Conservation (phyloP, 1,139 yeast genomes). For the Sugiyamaella xylanicola region DNA sequence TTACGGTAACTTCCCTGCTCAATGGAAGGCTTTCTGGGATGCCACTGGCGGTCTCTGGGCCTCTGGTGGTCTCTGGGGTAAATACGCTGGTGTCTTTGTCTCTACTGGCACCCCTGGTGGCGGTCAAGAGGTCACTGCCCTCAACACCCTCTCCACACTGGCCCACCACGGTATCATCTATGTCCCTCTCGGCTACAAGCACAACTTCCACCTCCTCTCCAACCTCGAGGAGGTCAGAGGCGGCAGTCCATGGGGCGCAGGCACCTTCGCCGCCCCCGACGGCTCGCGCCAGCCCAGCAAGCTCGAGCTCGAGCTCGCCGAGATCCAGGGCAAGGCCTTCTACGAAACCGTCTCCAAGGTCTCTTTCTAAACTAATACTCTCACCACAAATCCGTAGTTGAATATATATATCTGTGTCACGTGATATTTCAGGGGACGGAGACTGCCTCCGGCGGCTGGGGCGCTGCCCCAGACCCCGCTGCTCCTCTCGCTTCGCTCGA, state of each 20-base stretch:
- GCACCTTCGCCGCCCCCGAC: slow-evolving; percentile 74
- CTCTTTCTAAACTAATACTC: too few relatives aligned
- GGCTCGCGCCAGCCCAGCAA: slow-evolving; percentile 75
- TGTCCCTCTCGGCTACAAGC: slow-evolving; percentile 79
- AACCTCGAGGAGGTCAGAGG: slow-evolving; percentile 74
- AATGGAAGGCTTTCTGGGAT: slow-evolving; percentile 81
- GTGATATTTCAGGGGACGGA: too few relatives aligned
- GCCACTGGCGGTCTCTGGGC: slow-evolving; percentile 85
- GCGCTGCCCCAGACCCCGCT: slow-evolving; percentile 2
- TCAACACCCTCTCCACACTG: slow-evolving; percentile 65
- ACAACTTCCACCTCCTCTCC: slow-evolving; percentile 59
- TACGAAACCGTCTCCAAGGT: slow-evolving; percentile 47
- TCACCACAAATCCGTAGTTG: too few relatives aligned
- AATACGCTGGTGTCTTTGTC: slow-evolving; percentile 73
- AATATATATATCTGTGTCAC: background rate
- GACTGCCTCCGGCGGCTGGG: too few relatives aligned
- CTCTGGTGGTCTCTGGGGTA: slow-evolving; percentile 69
- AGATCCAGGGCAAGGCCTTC: slow-evolving; percentile 65
- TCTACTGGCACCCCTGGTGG: slow-evolving; percentile 85
- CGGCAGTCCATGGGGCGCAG: slow-evolving; percentile 90
- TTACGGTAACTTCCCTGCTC: slow-evolving; percentile 80
- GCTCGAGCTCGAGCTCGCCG: slow-evolving; percentile 66
- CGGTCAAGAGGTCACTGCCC: slow-evolving; percentile 74
- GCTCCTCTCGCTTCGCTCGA: background rate
- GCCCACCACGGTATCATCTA: slow-evolving; percentile 79